Evolutionary conservation across 805 yeast species (phyloP), one percentile per base, ranked within the genome.

Genomic region (Metschnikowia noctiluminum): DNA sequence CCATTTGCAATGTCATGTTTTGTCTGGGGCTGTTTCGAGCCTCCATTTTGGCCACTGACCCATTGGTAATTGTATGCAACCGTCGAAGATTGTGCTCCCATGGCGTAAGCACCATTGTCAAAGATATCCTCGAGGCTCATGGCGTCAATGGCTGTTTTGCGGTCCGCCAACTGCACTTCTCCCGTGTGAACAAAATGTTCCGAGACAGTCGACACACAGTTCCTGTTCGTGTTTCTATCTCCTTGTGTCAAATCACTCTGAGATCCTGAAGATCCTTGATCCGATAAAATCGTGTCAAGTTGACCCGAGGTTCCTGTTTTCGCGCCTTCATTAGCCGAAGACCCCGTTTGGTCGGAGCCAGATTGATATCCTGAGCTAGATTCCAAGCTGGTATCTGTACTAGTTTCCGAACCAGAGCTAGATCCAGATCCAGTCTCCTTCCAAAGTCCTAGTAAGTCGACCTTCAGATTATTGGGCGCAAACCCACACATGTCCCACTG

Each of bases 391-490:
- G 10, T 37, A 3, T 4, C 21, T 21, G 21, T 3, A 21, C 21
- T 21, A 21, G 21, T 4, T 21, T 21, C 21, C 4, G 21, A 21
- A 21, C 21, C 21, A 21, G 21, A 21, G 21, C 21, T 21, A 21
- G 41, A n/a, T 12, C 15, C 14, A 15, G 41, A 26, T 11, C n/a
- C 31, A 28, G 41, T 5, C 5, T 16, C 16, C 15, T 26, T 40
- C 39, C 39, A 44, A 11, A 44, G 28, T 3, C 36, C 36, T 11
- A 45, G 30, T 28, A 45, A 40, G 27, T 45, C 48, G 4, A 45
- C 43, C 15, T 34, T 15, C 9, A n/a, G 27, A 10, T 43, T 43
- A 9, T 21, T 12, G 7, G 43, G 32, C 7, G 14, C 43, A 16
- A 21, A 28, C 30, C 16, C 35, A n/a, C 11, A 13, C 12, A 45